Conservation (phyloP, 768 basidiomycete genomes). For the Rhizopogon vulgaris region DNA sequence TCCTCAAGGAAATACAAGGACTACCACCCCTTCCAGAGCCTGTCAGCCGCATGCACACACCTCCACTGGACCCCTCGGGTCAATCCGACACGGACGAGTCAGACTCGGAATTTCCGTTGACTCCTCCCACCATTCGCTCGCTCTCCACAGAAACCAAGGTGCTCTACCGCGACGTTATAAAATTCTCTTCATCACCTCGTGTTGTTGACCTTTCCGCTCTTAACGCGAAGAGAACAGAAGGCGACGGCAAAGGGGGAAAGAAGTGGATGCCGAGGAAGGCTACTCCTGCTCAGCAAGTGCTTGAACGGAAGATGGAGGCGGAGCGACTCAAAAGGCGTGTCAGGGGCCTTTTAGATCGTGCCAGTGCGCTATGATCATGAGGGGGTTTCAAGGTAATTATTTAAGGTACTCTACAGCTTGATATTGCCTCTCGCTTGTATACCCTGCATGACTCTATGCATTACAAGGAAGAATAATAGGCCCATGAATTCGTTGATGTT, state of each 20-base stretch:
- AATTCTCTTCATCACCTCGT: constrained; percentile 73
- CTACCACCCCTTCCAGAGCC: constrained; percentile 61
- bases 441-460: background rate
- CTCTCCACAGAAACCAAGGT: constrained; percentile 79
- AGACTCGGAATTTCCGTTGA: constrained; percentile 40
- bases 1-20: constrained; percentile 74
- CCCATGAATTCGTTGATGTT: no score
- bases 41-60: constrained; percentile 47
- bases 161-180: constrained; percentile 84
- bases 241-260: constrained; percentile 37
- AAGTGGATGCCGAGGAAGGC: constrained; percentile 80
- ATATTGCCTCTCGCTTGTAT: background rate
- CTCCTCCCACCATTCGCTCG: constrained; percentile 53
- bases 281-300: constrained; percentile 76
- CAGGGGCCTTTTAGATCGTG: constrained; percentile 63
- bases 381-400: background rate
- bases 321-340: constrained; percentile 67
- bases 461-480: background rate
- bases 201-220: constrained; percentile 79
- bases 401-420: background rate
- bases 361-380: constrained; percentile 29
- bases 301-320: constrained; percentile 70
- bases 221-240: constrained; percentile 45
- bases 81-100: constrained; percentile 62
- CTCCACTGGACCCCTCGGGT: constrained; percentile 59